phyloP scores from a whole-genome alignment of 306 rosid genomes.

The Casuarina glauca region DNA sequence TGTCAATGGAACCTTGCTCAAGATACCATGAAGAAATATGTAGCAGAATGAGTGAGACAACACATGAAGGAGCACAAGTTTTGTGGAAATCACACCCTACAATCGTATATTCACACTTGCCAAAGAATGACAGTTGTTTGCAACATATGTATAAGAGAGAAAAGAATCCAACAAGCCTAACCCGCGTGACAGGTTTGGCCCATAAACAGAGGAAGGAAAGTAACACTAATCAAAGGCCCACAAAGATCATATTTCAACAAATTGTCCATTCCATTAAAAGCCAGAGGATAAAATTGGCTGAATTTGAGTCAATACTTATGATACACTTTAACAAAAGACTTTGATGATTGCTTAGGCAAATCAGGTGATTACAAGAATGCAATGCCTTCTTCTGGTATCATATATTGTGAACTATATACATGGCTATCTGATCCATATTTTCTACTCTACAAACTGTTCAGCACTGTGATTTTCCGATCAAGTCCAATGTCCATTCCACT shows the following conservation, averaged over 20 bases:
- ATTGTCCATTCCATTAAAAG: not conserved
- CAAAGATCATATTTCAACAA: not conserved
- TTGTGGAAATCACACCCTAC: too few relatives aligned
- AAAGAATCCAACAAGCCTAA: too few relatives aligned
- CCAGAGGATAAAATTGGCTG: not conserved
- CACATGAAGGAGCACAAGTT: too few relatives aligned
- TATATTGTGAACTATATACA: not conserved
- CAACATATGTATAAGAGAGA: too few relatives aligned
- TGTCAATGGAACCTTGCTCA: too few relatives aligned
- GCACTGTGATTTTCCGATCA: conserved; percentile 42
- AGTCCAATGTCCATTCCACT: conserved; percentile 85
- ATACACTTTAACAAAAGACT: not conserved
- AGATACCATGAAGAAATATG: too few relatives aligned
- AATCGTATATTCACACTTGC: too few relatives aligned
- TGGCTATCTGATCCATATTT: not conserved
- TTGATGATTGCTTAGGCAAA: not conserved
- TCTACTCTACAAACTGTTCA: conserved; percentile 37
- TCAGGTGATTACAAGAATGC: not conserved
- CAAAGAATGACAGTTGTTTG: too few relatives aligned
- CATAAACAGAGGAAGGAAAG: too few relatives aligned
- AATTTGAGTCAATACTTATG: not conserved
- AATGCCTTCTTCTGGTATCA: not conserved
- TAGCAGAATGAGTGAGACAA: too few relatives aligned
- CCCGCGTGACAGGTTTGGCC: too few relatives aligned
- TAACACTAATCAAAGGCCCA: not conserved